Conservation (phyloP, 2,329 filamentous ascomycete species). For the Ceratocystis ficicola region DNA sequence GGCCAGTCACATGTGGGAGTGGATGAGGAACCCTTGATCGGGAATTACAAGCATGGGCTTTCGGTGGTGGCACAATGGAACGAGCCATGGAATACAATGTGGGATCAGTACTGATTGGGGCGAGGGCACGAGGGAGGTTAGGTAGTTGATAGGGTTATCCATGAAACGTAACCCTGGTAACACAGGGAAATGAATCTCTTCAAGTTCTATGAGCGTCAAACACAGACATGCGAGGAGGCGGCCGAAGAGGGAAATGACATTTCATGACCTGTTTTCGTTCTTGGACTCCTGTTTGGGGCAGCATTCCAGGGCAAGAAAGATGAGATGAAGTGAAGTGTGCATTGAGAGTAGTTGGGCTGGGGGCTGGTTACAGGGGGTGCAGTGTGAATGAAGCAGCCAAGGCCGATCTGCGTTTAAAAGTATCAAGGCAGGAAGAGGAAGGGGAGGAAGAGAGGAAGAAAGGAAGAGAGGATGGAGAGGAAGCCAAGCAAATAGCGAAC, state of each 20-base stretch:
- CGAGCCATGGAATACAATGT: background rate
- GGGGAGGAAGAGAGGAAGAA: background rate
- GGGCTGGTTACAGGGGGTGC: too few relatives aligned
- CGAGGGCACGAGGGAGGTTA: background rate
- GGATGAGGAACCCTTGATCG: constrained; percentile 60
- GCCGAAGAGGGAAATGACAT: too few relatives aligned
- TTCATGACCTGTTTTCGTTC: too few relatives aligned
- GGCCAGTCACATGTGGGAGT: constrained; percentile 63
- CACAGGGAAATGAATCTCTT: background rate
- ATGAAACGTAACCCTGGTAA: background rate
- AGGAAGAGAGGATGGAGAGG: background rate
- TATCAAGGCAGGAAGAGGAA: background rate
- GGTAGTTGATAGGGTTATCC: background rate
- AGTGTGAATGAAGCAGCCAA: too few relatives aligned
- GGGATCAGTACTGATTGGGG: background rate
- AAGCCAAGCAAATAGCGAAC: background rate
- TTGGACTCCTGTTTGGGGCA: too few relatives aligned
- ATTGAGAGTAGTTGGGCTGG: too few relatives aligned
- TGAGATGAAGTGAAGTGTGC: too few relatives aligned
- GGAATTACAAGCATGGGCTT: constrained; percentile 52
- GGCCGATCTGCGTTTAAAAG: background rate
- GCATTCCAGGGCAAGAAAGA: too few relatives aligned
- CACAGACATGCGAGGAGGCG: background rate
- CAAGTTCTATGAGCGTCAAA: background rate
- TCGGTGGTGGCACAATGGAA: constrained; percentile 28